Evolutionary conservation across 495 filamentous ascomycete species (phyloP).

Genomic region (Penicillium psychrofluorescens): DNA sequence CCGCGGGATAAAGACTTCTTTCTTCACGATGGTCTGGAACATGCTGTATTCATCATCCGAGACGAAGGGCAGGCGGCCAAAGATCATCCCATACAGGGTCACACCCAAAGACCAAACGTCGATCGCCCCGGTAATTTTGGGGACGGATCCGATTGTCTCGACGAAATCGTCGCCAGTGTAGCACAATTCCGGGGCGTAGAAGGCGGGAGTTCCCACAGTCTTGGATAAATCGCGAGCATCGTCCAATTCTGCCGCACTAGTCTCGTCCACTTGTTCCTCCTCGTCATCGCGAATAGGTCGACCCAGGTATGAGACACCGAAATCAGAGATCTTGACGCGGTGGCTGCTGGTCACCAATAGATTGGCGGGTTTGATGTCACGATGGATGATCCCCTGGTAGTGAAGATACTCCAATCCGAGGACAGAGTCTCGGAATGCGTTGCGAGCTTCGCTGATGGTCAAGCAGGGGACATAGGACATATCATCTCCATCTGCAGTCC

Average conservation of each 20-base stretch:
- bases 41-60: slow-evolving; percentile 85
- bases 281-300: slow-evolving; percentile 71
- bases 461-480: slow-evolving; percentile 86
- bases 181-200: slow-evolving; percentile 97
- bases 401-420: slow-evolving; percentile 93
- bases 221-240: slow-evolving; percentile 93
- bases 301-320: slow-evolving; percentile 95
- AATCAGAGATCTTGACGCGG: slow-evolving; percentile 97
- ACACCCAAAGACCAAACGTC: slow-evolving; percentile 97
- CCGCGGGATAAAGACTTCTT: slow-evolving; percentile 79
- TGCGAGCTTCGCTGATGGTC: slow-evolving; percentile 76
- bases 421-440: slow-evolving; percentile 86
- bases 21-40: slow-evolving; percentile 82
- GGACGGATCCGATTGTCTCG: slow-evolving; percentile 32
- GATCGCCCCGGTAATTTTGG: slow-evolving; percentile 64
- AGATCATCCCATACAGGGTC: slow-evolving; percentile 92
- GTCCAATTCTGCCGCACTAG: slow-evolving; percentile 75
- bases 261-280: slow-evolving; percentile 73
- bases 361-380: slow-evolving; percentile 99
- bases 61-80: slow-evolving; percentile 85
- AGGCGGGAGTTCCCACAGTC: slow-evolving; percentile 94
- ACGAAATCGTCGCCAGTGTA: slow-evolving; percentile 55
- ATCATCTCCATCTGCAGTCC: slow-evolving; percentile 59
- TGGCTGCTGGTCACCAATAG: slow-evolving; percentile 78
- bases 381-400: slow-evolving; percentile 93